Percentiles rank a stretch among this genome's conserved stretches.
phyloP scores from a whole-genome alignment of 2,329 filamentous ascomycete species.

The Laburnicola sp. region DNA sequence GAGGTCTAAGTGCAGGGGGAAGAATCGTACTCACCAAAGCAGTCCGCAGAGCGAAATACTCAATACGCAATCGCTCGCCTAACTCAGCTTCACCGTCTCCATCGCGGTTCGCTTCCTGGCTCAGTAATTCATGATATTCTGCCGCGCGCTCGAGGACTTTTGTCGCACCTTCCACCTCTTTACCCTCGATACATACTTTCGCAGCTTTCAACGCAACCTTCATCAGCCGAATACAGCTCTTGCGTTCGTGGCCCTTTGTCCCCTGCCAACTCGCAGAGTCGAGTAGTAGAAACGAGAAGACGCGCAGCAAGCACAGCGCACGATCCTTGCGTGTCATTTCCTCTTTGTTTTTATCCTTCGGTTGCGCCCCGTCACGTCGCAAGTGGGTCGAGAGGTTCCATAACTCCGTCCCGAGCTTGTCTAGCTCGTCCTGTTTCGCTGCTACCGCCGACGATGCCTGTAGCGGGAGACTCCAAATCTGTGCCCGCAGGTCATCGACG shows the following conservation, averaged over 20 bases:
- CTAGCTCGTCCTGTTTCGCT: constrained; percentile 54
- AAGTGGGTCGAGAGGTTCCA: constrained; percentile 69
- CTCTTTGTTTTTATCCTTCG: constrained; percentile 38
- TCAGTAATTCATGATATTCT: constrained; percentile 48
- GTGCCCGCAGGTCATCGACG: constrained; percentile 42
- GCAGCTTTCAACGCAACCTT: constrained; percentile 69
- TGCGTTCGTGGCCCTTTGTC: constrained; percentile 24
- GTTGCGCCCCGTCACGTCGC: constrained; percentile 24
- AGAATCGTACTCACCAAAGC: constrained; percentile 59
- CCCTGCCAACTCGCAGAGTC: constrained; percentile 47
- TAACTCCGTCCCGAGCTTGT: constrained; percentile 59
- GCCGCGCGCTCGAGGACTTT: constrained; percentile 67
- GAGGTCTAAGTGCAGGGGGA: too few relatives aligned
- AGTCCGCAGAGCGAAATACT: constrained; percentile 69
- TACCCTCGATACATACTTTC: constrained; percentile 63
- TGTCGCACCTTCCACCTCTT: constrained; percentile 61
- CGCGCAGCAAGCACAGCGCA: constrained; percentile 46
- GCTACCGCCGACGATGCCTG: constrained; percentile 27
- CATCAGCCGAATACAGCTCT: constrained; percentile 59
- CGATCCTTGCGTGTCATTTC: constrained; percentile 22
- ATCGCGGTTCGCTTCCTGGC: constrained; percentile 19
- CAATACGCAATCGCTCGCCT: constrained; percentile 53
- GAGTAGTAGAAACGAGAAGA: constrained; percentile 69
- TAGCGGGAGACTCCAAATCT: constrained; percentile 49
- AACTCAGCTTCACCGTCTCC: constrained; percentile 33